A percentile compares a stretch with the other conserved stretches of the same genome.
phyloP scores from a whole-genome alignment of 129 eudicot genomes.

The Dittrichia graveolens region DNA sequence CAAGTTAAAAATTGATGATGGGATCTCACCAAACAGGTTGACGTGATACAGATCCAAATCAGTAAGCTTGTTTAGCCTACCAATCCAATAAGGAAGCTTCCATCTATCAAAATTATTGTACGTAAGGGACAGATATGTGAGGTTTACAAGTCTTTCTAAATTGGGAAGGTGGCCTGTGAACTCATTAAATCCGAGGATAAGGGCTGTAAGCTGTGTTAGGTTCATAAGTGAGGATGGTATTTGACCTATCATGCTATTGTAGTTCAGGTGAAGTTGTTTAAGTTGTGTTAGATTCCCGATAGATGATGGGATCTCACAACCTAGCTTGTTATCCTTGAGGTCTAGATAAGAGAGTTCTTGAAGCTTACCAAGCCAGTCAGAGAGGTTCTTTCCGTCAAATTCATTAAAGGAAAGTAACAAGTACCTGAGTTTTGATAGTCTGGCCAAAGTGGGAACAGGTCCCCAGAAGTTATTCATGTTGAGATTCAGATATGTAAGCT shows the following conservation, averaged over 20 bases:
- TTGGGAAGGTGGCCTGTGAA: constrained; percentile 20
- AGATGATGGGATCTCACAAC: constrained; percentile 25
- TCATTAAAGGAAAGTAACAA: constrained; percentile 4
- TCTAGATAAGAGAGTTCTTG: constrained; percentile 13
- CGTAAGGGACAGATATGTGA: background rate
- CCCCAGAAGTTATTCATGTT: background rate
- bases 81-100: constrained; percentile 6
- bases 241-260: constrained; percentile 17
- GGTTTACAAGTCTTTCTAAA: constrained; percentile 22
- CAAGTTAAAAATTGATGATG: background rate
- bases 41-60: background rate
- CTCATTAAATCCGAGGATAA: background rate
- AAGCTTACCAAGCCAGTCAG: constrained; percentile 23
- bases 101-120: background rate
- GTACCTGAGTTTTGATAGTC: constrained; percentile 22
- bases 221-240: constrained; percentile 25
- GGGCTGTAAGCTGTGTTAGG: constrained; percentile 16
- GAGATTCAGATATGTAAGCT: constrained; percentile 17
- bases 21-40: background rate
- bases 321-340: background rate
- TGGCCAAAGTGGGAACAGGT: constrained; percentile 2
- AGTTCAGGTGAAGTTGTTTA: background rate
- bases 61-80: constrained; percentile 1
- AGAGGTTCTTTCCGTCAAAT: constrained; percentile 14
- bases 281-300: constrained; percentile 25